A percentile compares a stretch with the other conserved stretches of the same genome.
These are phyloP conservation scores for Kodamaea derodonti DNA, from an alignment of 1,139 yeast species.

Conservation along the genomic window DNA sequence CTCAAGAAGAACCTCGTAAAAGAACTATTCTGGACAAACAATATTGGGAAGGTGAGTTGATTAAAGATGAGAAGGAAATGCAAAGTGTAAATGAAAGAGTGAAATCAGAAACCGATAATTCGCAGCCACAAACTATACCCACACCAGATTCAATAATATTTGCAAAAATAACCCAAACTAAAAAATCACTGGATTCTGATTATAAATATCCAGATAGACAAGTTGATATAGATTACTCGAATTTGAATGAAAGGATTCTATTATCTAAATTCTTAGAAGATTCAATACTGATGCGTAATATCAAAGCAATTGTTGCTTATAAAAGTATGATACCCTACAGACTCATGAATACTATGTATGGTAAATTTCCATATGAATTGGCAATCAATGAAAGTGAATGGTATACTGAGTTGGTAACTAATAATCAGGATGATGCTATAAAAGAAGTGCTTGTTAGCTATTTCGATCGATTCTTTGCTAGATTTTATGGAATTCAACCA, in stretches of 20 bases:
- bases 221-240: conserved; percentile 8
- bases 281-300: conserved; percentile 6
- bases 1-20: not conserved
- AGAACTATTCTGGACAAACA: not conserved
- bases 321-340: conserved; percentile 12
- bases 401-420: conserved; percentile 4
- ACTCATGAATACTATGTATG: conserved; percentile 5
- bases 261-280: conserved; percentile 11
- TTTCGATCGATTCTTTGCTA: conserved; percentile 15
- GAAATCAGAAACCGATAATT: not conserved
- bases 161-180: not conserved
- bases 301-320: conserved; percentile 12
- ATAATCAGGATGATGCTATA: conserved; percentile 9
- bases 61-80: not conserved
- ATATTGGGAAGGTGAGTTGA: not conserved
- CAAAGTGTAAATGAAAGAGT: not conserved
- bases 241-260: conserved; percentile 8
- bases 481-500: conserved; percentile 11
- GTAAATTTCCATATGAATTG: conserved; percentile 3
- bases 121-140: too few species aligned
- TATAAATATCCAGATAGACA: conserved; percentile 7
- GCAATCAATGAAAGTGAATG: conserved; percentile 8
- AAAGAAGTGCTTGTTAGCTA: conserved; percentile 10
- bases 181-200: too few species aligned
- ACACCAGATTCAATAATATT: not conserved